Evolutionary conservation across 2,329 filamentous ascomycete genomes (phyloP), one percentile per base, ranked within the genome.

Genomic region (Anisogramma anomala): DNA sequence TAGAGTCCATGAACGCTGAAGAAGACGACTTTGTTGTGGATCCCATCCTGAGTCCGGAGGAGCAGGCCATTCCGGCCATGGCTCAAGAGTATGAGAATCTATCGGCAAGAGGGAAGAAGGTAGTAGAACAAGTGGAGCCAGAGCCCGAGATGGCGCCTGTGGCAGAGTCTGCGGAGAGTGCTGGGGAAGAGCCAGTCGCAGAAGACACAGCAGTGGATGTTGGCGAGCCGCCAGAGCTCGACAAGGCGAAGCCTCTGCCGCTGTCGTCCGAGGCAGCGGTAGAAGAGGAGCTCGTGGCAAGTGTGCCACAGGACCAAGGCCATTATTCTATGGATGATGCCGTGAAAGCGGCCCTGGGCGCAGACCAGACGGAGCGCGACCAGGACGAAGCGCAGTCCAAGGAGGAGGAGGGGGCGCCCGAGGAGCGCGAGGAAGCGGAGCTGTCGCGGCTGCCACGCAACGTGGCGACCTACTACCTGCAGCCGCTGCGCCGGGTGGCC

Each of bases 391-490:
- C n/a, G n/a, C n/a, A n/a, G n/a, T n/a, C 28, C 11, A 33, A 19
- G 31, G 19, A 23, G 11, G 28, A 42, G 11, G 22, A 38, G 9
- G 38, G 40, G 41, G 22, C 31, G 18, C 20, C 27, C 10, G 39
- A 33, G 20, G 20, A 22, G 6, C 19, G 5, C 5, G 35, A 33
- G n/a, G 39, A 39, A 26, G 39, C 42, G 4, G 36, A n/a, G 18
- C 22, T 23, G 7, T 38, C 36, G 13, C 80, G 84, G 49, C 67
- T 84, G 28, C 88, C 88, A 27, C 77, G 85, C 53, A 76, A 80
- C 48, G 77, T 96, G 22, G 84, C 93, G 65, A 84, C 89, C 27
- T 69, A 93, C 33, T 91, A 94, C 62, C 74, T 95, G 36, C 77
- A 81, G 48, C 89, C 91, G 13, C 71, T 96, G 38, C 84, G 83